phyloP scores from a whole-genome alignment of 2,329 filamentous ascomycete species.

The Geosmithia putterillii region DNA sequence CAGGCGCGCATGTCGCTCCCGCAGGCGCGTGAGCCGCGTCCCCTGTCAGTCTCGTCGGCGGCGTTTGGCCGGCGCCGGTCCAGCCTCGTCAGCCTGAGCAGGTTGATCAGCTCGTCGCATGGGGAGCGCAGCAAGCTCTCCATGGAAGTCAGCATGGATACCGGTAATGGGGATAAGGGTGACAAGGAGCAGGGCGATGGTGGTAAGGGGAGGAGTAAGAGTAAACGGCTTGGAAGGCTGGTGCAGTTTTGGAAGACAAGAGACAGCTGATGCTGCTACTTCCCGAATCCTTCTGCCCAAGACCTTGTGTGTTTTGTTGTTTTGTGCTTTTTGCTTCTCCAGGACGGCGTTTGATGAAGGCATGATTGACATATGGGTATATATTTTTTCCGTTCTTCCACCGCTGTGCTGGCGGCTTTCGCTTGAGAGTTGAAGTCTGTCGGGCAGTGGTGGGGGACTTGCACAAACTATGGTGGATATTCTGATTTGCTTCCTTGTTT shows the following conservation, averaged over 20 bases:
- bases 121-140: slow-evolving; percentile 65
- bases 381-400: no score
- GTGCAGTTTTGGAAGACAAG: slow-evolving; percentile 67
- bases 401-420: no score
- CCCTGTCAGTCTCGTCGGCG: slow-evolving; percentile 47
- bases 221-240: slow-evolving; percentile 59
- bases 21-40: slow-evolving; percentile 41
- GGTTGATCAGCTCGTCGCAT: slow-evolving; percentile 63
- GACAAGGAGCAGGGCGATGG: slow-evolving; percentile 30
- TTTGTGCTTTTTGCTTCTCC: not conserved
- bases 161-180: slow-evolving; percentile 34
- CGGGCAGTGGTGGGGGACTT: no score
- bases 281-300: no score
- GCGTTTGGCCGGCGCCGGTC: slow-evolving; percentile 59
- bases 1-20: slow-evolving; percentile 34
- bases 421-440: no score
- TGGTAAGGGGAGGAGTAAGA: no score
- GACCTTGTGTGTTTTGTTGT: not conserved
- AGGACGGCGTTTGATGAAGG: slow-evolving; percentile 19
- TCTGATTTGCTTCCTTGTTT: no score
- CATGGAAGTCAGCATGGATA: slow-evolving; percentile 49
- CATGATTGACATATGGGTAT: slow-evolving; percentile 14
- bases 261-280: no score
- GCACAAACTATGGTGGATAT: no score
- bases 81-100: slow-evolving; percentile 65